Conservation (phyloP, 768 basidiomycete genomes). For the Boletus pseudo-olivaceus region DNA sequence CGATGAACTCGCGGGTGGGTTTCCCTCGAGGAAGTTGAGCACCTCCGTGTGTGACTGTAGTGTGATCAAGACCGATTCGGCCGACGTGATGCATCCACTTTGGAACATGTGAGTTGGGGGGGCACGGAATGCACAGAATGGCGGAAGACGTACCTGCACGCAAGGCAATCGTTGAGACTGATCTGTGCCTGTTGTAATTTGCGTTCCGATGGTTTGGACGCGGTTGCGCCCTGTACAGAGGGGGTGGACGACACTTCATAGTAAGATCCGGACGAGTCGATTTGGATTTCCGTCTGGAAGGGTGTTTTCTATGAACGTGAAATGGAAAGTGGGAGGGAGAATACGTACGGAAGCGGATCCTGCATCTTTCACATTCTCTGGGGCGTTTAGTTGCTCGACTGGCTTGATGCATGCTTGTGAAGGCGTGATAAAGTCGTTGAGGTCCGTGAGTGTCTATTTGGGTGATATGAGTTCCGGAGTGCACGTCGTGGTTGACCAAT, state of each 20-base stretch:
- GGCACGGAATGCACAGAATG: not conserved
- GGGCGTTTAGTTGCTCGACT: conserved; percentile 53
- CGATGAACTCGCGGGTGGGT: conserved; percentile 40
- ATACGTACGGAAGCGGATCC: conserved; percentile 43
- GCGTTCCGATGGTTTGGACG: conserved; percentile 32
- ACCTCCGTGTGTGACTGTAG: conserved; percentile 95
- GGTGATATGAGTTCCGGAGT: conserved; percentile 7
- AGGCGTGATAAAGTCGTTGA: conserved; percentile 96
- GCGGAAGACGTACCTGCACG: conserved; percentile 75
- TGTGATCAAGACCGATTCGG: conserved; percentile 94
- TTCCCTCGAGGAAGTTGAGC: conserved; percentile 66
- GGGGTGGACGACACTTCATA: conserved; percentile 65
- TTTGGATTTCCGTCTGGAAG: conserved; percentile 82
- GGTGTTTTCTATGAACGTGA: conserved; percentile 1
- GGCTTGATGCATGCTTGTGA: conserved; percentile 98
- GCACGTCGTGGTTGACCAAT: not conserved
- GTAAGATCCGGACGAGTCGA: conserved; percentile 83
- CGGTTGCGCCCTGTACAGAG: conserved; percentile 11
- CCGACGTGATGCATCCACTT: conserved; percentile 98
- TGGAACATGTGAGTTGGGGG: conserved; percentile 8
- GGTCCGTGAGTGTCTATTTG: conserved; percentile 78
- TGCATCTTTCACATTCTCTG: conserved; percentile 38
- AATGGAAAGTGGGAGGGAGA: not conserved
- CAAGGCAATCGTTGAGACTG: conserved; percentile 94
- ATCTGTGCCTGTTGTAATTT: conserved; percentile 94